Conservation (phyloP, 1,139 yeast genomes). For the Hyphopichia fennica region DNA sequence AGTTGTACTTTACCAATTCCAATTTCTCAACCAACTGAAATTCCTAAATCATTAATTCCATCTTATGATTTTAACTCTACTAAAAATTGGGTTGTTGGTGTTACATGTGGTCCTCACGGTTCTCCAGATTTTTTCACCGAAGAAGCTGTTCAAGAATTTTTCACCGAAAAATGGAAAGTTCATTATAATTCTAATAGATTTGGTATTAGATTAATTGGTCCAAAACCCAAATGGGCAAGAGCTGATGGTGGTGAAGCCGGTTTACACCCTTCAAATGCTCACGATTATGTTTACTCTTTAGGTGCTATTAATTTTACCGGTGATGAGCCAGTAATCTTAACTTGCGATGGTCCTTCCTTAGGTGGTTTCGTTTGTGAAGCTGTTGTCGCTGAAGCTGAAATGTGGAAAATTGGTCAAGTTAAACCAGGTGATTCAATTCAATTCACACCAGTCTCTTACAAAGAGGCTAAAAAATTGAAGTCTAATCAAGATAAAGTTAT, state of each 20-base stretch:
- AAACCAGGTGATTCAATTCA: slow-evolving; percentile 87
- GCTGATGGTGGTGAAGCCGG: slow-evolving; percentile 98
- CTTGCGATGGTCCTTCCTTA: slow-evolving; percentile 95
- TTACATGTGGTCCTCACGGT: slow-evolving; percentile 96
- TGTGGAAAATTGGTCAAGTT: slow-evolving; percentile 98
- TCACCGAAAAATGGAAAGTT: slow-evolving; percentile 81
- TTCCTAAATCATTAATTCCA: slow-evolving; percentile 64
- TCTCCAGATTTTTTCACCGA: slow-evolving; percentile 88
- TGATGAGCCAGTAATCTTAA: slow-evolving; percentile 94
- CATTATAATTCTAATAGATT: slow-evolving; percentile 96
- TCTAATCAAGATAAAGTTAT: slow-evolving; percentile 56
- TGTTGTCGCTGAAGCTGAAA: slow-evolving; percentile 90
- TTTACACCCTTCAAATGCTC: slow-evolving; percentile 95
- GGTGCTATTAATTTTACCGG: slow-evolving; percentile 98
- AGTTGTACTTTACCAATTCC: slow-evolving; percentile 75
- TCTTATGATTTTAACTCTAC: slow-evolving; percentile 34
- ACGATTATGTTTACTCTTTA: slow-evolving; percentile 92
- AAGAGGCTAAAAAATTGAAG: slow-evolving; percentile 66
- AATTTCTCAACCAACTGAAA: slow-evolving; percentile 55
- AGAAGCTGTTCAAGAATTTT: slow-evolving; percentile 77
- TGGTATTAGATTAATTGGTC: slow-evolving; percentile 93
- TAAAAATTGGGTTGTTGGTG: slow-evolving; percentile 83
- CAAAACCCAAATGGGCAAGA: slow-evolving; percentile 96
- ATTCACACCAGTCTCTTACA: slow-evolving; percentile 75
- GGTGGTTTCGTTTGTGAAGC: slow-evolving; percentile 98